These are phyloP conservation scores for Perilla frutescens DNA, from an alignment of 257 asterid genomes.

Conservation along the genomic window DNA sequence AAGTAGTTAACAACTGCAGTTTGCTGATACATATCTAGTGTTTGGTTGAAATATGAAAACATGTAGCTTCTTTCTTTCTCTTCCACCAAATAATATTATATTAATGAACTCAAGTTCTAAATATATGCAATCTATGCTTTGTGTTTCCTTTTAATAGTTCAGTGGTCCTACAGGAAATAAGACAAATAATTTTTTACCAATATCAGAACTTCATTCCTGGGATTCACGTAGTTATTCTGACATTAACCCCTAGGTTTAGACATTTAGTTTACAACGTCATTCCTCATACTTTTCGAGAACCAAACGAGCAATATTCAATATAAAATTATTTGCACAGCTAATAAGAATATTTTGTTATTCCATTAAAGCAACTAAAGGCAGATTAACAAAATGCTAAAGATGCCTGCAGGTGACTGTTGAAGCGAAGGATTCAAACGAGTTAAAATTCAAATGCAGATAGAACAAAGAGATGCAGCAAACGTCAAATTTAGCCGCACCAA, in stretches of 20 bases:
- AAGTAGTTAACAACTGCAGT: not conserved
- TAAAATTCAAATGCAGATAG: not conserved
- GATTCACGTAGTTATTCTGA: slow-evolving; percentile 13
- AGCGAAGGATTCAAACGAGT: not conserved
- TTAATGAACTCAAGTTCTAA: slow-evolving; percentile 15
- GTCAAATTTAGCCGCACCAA: slow-evolving; percentile 56
- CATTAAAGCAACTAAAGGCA: slow-evolving; percentile 3
- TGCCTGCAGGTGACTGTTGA: slow-evolving; percentile 21
- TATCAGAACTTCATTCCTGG: slow-evolving; percentile 3
- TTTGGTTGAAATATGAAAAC: slow-evolving; percentile 4
- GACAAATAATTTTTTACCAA: slow-evolving; percentile 17
- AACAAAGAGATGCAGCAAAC: slow-evolving; percentile 1
- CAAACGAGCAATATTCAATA: not conserved
- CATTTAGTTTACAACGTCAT: not conserved
- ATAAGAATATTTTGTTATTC: not conserved
- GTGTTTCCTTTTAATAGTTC: not conserved
- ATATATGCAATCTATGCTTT: too few species aligned
- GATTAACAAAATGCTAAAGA: slow-evolving; percentile 6
- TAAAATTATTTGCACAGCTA: slow-evolving; percentile 5
- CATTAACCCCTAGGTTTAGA: not conserved
- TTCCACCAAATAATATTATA: not conserved
- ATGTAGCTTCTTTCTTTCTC: slow-evolving; percentile 17
- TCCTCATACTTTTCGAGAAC: not conserved
- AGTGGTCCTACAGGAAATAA: slow-evolving; percentile 1
- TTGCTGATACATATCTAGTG: not conserved